These are phyloP conservation scores for Thymus mandschuricus DNA, from an alignment of 257 asterid species.

Conservation along the genomic window DNA sequence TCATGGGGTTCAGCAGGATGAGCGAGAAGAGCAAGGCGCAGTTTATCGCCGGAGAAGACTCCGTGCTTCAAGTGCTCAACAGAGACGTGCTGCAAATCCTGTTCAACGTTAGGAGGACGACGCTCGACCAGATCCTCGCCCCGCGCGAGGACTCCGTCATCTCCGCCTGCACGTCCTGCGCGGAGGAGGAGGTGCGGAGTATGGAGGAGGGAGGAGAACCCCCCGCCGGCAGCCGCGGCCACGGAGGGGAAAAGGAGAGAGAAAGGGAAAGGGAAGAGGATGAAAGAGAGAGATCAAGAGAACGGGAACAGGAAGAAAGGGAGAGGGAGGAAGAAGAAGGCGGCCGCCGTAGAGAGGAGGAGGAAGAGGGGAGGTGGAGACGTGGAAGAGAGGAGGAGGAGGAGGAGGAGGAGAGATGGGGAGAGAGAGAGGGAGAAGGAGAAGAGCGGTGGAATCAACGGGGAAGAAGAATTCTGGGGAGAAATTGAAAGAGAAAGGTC, in stretches of 20 bases:
- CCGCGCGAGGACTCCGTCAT: slow-evolving; percentile 44
- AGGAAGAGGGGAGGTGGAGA: neutral
- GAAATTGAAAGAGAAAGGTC: neutral
- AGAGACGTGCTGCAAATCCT: slow-evolving; percentile 46
- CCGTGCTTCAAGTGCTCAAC: slow-evolving; percentile 51
- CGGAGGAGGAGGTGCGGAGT: slow-evolving; percentile 62
- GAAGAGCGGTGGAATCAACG: neutral
- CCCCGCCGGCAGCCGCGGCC: neutral
- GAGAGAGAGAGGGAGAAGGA: neutral
- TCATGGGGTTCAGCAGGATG: slow-evolving; percentile 61
- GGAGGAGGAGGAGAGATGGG: neutral
- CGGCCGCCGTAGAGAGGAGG: slow-evolving; percentile 11
- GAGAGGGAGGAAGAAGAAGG: slow-evolving; percentile 36
- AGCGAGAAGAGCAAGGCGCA: slow-evolving; percentile 44
- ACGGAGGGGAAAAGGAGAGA: slow-evolving; percentile 13
- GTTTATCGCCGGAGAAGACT: slow-evolving; percentile 53
- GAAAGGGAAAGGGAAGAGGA: slow-evolving; percentile 25
- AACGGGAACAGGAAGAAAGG: slow-evolving; percentile 45
- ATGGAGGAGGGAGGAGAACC: slow-evolving; percentile 54
- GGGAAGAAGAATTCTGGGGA: slow-evolving; percentile 2
- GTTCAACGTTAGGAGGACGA: slow-evolving; percentile 41
- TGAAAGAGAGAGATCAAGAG: slow-evolving; percentile 40
- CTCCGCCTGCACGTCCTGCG: slow-evolving; percentile 62
- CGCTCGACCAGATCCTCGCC: slow-evolving; percentile 45
- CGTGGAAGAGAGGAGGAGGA: neutral